phyloP scores from a whole-genome alignment of 768 basidiomycete genomes.

The Tricholoma terreum region DNA sequence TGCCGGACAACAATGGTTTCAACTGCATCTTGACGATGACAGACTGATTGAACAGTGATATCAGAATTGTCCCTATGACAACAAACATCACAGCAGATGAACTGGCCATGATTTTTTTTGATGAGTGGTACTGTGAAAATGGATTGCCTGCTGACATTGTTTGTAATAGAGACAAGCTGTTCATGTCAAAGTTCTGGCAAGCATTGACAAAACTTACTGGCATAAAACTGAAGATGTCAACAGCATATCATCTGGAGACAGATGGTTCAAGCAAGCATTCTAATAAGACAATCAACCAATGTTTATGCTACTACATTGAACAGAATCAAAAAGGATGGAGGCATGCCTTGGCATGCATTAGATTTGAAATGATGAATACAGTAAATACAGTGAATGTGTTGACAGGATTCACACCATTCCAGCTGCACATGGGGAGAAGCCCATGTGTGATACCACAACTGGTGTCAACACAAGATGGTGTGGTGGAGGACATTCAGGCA shows the following conservation, averaged over 20 bases:
- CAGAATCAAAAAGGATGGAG: slow-evolving; percentile 30
- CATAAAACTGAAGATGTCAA: slow-evolving; percentile 26
- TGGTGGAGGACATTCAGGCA: neutral
- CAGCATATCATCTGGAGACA: slow-evolving; percentile 32
- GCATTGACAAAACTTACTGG: slow-evolving; percentile 9
- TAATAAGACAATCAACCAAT: slow-evolving; percentile 22
- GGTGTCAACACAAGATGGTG: neutral
- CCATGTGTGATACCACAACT: slow-evolving; percentile 23
- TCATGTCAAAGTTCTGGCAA: slow-evolving; percentile 29
- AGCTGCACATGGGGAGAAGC: slow-evolving; percentile 9
- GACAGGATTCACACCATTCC: slow-evolving; percentile 15
- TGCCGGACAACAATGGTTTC: slow-evolving; percentile 23
- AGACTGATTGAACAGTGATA: slow-evolving; percentile 21
- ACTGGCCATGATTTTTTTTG: slow-evolving; percentile 24
- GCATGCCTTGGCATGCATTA: slow-evolving; percentile 12
- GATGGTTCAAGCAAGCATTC: slow-evolving; percentile 29
- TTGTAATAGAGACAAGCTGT: slow-evolving; percentile 18
- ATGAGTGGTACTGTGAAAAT: slow-evolving; percentile 17
- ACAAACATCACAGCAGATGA: slow-evolving; percentile 14
- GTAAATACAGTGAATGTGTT: slow-evolving; percentile 18
- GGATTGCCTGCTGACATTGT: slow-evolving; percentile 24
- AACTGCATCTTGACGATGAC: slow-evolving; percentile 27
- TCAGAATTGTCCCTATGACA: slow-evolving; percentile 11
- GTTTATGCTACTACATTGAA: slow-evolving; percentile 12
- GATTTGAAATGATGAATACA: slow-evolving; percentile 29